These are phyloP conservation scores for Tubosaeta sp. DNA, from an alignment of 768 basidiomycete genomes.

Conservation along the genomic window DNA sequence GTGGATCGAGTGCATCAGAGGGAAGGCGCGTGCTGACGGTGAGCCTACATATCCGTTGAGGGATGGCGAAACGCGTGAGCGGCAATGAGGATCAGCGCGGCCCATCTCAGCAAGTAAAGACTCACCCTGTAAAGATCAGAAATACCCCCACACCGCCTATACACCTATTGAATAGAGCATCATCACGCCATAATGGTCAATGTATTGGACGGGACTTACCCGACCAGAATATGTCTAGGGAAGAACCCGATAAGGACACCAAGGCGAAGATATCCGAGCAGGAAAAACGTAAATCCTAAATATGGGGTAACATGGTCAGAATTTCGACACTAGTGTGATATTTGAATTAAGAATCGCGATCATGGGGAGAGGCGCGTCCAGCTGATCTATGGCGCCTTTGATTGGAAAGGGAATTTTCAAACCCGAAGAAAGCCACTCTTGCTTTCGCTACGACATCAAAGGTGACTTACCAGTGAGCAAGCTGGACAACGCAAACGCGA, in stretches of 20 bases:
- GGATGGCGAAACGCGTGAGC: neutral
- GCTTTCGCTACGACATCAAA: neutral
- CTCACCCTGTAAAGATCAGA: constrained; percentile 82
- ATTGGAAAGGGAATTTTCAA: neutral
- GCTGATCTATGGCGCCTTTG: neutral
- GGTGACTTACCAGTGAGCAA: constrained; percentile 68
- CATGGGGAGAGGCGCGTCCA: neutral
- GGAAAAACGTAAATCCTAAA: constrained; percentile 62
- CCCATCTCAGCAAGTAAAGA: neutral
- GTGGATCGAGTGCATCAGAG: constrained; percentile 65
- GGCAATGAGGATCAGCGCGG: neutral
- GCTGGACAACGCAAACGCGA: constrained; percentile 82
- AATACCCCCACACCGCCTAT: constrained; percentile 98
- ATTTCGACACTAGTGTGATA: neutral
- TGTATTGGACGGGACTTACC: constrained; percentile 42
- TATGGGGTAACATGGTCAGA: constrained; percentile 3
- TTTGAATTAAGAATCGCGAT: constrained; percentile 14
- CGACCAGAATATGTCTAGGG: constrained; percentile 94
- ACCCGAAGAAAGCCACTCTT: neutral
- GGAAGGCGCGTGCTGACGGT: constrained; percentile 81
- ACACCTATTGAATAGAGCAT: constrained; percentile 39
- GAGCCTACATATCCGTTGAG: constrained; percentile 42
- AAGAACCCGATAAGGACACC: constrained; percentile 92
- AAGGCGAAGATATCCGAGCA: constrained; percentile 79
- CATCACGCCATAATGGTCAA: neutral